These are phyloP conservation scores for Daldinia caldariorum DNA, from an alignment of 495 filamentous ascomycete genomes.

Conservation along the genomic window DNA sequence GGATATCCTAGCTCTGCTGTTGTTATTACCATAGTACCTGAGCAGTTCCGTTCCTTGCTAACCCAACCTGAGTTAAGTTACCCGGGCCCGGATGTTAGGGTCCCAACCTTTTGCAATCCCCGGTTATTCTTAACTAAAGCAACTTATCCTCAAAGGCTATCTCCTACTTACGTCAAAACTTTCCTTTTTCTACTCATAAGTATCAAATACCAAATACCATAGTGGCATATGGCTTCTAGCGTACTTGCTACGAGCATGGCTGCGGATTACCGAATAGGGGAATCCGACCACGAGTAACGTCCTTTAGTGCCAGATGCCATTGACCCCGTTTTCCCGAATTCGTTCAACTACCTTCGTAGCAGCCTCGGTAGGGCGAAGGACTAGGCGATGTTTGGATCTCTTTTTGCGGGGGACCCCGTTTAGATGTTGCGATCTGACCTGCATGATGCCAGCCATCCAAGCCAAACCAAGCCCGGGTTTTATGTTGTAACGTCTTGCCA, in stretches of 20 bases:
- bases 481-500: constrained; percentile 1
- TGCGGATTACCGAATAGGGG: constrained; percentile 28
- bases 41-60: background rate
- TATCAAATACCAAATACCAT: no score
- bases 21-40: background rate
- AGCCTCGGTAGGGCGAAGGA: no score
- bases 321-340: no score
- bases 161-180: constrained; percentile 38
- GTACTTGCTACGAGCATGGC: background rate
- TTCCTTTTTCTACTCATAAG: constrained; percentile 23
- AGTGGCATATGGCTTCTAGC: background rate
- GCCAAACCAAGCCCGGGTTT: background rate
- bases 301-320: no score
- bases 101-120: background rate
- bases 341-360: no score
- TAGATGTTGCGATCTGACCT: constrained; percentile 39
- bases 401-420: constrained; percentile 27
- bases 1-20: background rate
- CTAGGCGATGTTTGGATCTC: no score
- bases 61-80: background rate
- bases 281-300: constrained; percentile 25
- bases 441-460: constrained; percentile 7
- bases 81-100: constrained; percentile 1
- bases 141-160: no score
- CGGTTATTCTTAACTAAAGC: background rate